Evolutionary conservation across 2,329 filamentous ascomycete species (phyloP), one percentile per base, ranked within the genome.

Genomic region (Fusarium vanettenii): DNA sequence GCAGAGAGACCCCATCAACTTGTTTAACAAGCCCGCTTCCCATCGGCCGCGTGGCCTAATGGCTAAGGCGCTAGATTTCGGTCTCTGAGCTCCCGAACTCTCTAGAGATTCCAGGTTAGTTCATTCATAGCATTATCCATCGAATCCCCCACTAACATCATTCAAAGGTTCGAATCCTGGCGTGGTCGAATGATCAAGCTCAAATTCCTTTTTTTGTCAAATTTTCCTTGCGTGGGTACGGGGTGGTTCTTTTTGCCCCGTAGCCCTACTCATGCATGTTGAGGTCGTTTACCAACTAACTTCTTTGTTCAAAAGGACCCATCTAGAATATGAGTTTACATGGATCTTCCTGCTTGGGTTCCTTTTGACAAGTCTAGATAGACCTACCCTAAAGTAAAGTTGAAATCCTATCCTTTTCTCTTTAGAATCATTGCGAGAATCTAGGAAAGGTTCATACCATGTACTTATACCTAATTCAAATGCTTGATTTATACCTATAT

Each of bases 1-100:
- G 25, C 25, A 52, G 48, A 52, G 9, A 3, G 27, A 52, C 48
- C 18, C n/a, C 41, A 48, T 62, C 41, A 27, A n/a, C 60, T 35
- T 48, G 20, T 4, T 62, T 62, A 62, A 50, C 6, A 6, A 35
- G 11, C 10, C 29, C 29, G 5, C 14, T 67, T 16, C 5, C 2
- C 16, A 55, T 27, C 25, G 69, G 69, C 69, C 69, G 69, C 69
- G 69, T 71, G 67, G 69, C 69, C 69, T 71, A 71, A 71, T 71
- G 69, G 67, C 63, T 71, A 71, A 71, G 69, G 69, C 69, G 69
- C 67, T 48, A 71, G 67, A 71, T 71, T 71, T 71, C 69, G 69
- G 69, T 71, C 63, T 48, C 25, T 16, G 22, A 64, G 48, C 33
- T n/a, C 31, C 67, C 70, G 62, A 71, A 71, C 22, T 18, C 69